Evolutionary conservation across 2,329 filamentous ascomycete genomes (phyloP), one percentile per base, ranked within the genome.

Genomic region (Pseudogymnoascus sp.): DNA sequence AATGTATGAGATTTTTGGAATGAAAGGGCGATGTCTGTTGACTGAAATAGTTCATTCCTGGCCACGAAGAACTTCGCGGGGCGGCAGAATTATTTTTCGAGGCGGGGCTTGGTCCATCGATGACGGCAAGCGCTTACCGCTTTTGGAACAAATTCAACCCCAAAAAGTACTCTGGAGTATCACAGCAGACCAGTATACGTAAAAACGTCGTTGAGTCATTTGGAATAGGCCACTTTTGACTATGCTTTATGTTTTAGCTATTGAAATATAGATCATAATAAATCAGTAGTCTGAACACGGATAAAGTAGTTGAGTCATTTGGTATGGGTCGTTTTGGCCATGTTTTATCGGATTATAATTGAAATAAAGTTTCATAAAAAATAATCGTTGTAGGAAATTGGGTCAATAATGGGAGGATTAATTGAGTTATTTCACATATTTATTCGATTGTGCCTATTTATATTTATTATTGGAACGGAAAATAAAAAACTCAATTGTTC

Each of bases 81-180:
- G 41, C 42, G 60, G 60, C 60, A 61, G 60, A 61, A 61, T 61
- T 42, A 60, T 44, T 38, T 41, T 55, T 55, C 48, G 29, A 55
- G 48, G 48, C 48, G 48, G 48, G 48, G 48, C 48, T 55, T 33
- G 48, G 48, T 17, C 9, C 1, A n/a, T 55, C 48, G 48, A 55
- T 55, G 48, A 55, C 48, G 48, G 48, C 48, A 55, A 33, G 48
- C 48, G 48, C 48, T 55, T 55, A 55, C 48, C 48, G 48, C 48
- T 55, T 55, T 55, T 55, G 48, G 48, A 35, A 55, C 48, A 33
- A 5, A 17, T 55, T 55, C 27, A 55, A 55, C 44, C 5, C 41
- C 41, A 0, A 31, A 31, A 33, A 12, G 29, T 12, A 13, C n/a
- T 35, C 5, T 2, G 8, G 48, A 51, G n/a, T 55, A 33, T 17